Evolutionary conservation across 2,329 filamentous ascomycete species (phyloP), one percentile per base, ranked within the genome.

Genomic region (Waltergamsia citrina): DNA sequence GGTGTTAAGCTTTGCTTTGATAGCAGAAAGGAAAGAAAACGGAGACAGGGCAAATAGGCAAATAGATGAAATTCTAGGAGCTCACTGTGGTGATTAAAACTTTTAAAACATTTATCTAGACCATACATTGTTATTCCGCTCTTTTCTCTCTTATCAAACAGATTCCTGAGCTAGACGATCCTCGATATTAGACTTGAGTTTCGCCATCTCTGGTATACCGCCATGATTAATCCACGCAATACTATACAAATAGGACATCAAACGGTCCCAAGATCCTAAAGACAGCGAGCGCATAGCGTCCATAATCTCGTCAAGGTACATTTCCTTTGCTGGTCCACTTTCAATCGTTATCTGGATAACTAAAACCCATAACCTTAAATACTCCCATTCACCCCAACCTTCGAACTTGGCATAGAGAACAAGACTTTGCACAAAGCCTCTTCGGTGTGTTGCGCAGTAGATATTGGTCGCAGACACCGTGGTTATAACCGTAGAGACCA

Each of bases 321-420:
- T 44, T 0, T n/a, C 1, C 15, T 38, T 39, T 3, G 14, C 17
- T n/a, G 12, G n/a, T 3, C 35, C 30, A 9, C 17, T 26, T 7
- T 41, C 35, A 17, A 40, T 33, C 4, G 39, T 33, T 2, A 23
- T 11, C 7, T 43, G 41, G 3, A 44, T 29, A 0, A 38, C 38
- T 7, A 47, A 14, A 3, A 40, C 33, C 43, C 43, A 48, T 4
- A 46, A 8, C 26, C 29, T 36, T 4, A 46, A 5, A 0, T 42
- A 22, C 1, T 36, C 32, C 9, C 29, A 38, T 1, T 28, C 37
- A 6, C 10, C 12, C 42, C 44, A 44, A 5, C 31, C 4, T 2
- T 7, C 6, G 1, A 21, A 22, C 4, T 25, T n/a, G 2, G 18
- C 21, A 8, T 12, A 41, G 28, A 4, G 43, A 17, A 0, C 34